Evolutionary conservation across 148 eudicot species (phyloP), one percentile per base, ranked within the genome.

Genomic region (Chenopodium berlandieri): DNA sequence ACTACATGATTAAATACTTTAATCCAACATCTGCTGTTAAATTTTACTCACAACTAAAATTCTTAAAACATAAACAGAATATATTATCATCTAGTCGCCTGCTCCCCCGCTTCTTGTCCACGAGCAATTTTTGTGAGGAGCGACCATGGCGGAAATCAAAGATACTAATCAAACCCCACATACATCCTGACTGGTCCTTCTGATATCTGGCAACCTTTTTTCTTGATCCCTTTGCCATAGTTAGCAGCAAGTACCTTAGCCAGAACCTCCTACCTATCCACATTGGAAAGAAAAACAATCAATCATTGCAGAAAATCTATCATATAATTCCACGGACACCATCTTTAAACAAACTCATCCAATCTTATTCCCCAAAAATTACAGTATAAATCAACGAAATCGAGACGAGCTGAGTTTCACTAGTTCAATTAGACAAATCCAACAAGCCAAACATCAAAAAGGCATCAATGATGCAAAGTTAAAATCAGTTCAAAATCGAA

Each of bases 91-190:
- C 82, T 46, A 81, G 54, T 74, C 88, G 90, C 83, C 75, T 88
- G 86, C 82, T 89, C 73, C 85, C 89, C 27, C 82, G 91, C 86
- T 89, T 89, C 84, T 81, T 85, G 88, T 90, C 94, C 71, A 89
- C 37, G 83, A 97, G 89, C 89, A 91, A 68, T 78, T 86, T 91
- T 65, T 86, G 95, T 70, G 92, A 87, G 66, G 93, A 64, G 64
- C 90, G 91, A 82, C 91, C 91, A 75, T 91, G 90, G 37, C 97
- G 94, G 75, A 92, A 92, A 83, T 94, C 90, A 79, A 97, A 94
- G 52, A 92, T 88, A 82, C 86, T 90, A 78, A 92, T 91, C 85
- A 94, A 78, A 79, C 97, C 94, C 91, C 90, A 87, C 84, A 96
- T 91, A 82, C 99, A 97, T 10, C 99, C 99, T 73, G 92, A 87